Base-by-base conservation (phyloP, 2,329 filamentous ascomycete genomes). In the Colletotrichum sp. region DNA sequence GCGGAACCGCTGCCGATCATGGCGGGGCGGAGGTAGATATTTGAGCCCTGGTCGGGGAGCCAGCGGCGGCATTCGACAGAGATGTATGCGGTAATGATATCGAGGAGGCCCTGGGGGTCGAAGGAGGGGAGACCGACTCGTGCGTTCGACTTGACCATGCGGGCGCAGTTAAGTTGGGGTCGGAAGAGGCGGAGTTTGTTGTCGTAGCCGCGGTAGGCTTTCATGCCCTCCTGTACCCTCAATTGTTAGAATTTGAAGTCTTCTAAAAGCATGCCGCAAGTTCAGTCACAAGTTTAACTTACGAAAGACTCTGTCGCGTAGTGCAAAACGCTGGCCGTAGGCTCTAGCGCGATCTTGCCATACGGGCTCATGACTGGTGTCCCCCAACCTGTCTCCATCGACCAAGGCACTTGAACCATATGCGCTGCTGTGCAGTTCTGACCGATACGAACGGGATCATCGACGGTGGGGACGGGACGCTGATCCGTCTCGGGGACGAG, bases 271-370 rank as follows among this genome's bases (percentile, higher is more conserved):
- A 28, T 26, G 12, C 6, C 5, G 10, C 6, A 18, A 28, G 8
- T 9, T n/a, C 8, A 26, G 16, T 9, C 18, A 8, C 8, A 21
- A 8, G 9, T 2, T 57, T 16, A 5, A 66, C 69, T 26, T 18
- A 72, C 70, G 84, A 95, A 95, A 81, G 94, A 95, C 81, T 95
- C 92, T 28, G 94, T 95, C 16, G 94, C 94, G 83, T 95, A 95
- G 84, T 95, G 94, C 63, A 95, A 88, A 64, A 91, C 91, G 10
- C 90, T 92, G 6, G 94, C 92, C 6, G 92, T 94, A 3, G 94
- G 94, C 83, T 93, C 91, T 79, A 95, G 89, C 72, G 88, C 87
- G 16, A 95, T 85, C 5, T 93, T 92, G 8, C 92, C 92, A 80
- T 93, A 95, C 3, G 93, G 92, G 79, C 89, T 89, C 59, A 95